A percentile compares a stretch with the other conserved stretches of the same genome.
Conservation (phyloP, 2,329 filamentous ascomycete genomes). For the Capronia epimyces region DNA sequence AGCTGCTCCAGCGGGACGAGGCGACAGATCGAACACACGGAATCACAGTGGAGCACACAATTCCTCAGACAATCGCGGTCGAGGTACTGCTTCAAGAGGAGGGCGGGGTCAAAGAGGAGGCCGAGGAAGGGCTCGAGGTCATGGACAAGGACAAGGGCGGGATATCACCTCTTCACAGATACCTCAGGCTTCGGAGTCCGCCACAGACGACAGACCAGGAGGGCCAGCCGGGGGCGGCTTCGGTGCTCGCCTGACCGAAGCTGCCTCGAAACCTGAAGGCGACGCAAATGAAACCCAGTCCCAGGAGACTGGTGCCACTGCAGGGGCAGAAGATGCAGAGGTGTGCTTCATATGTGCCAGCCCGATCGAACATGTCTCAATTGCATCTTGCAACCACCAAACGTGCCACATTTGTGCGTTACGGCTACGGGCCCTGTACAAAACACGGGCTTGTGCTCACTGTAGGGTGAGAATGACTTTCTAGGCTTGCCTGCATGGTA, state of each 20-base stretch:
- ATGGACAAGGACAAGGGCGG: conserved; percentile 73
- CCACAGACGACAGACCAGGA: conserved; percentile 34
- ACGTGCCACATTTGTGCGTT: conserved; percentile 96
- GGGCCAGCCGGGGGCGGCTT: conserved; percentile 42
- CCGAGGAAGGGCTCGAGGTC: conserved; percentile 63
- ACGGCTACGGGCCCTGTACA: conserved; percentile 87
- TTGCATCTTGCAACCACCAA: conserved; percentile 90
- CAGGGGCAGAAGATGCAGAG: conserved; percentile 58
- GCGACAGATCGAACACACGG: conserved; percentile 7
- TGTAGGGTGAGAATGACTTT: conserved; percentile 61
- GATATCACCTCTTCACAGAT: conserved; percentile 50
- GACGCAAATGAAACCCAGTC: conserved; percentile 24
- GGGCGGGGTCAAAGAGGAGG: conserved; percentile 20
- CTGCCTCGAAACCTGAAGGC: conserved; percentile 38
- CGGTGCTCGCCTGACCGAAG: conserved; percentile 46
- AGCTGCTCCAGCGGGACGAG: conserved; percentile 4
- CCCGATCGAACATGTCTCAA: conserved; percentile 75
- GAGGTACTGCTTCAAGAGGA: conserved; percentile 8
- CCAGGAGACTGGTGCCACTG: conserved; percentile 7
- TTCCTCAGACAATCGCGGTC: conserved; percentile 6
- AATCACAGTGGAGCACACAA: conserved; percentile 10
- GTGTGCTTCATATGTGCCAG: conserved; percentile 98
- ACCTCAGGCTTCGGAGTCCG: conserved; percentile 29
- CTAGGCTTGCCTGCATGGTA: not conserved
- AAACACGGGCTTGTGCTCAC: conserved; percentile 93